A percentile compares a stretch with the other conserved stretches of the same genome.
Evolutionary conservation across 495 filamentous ascomycete genomes (phyloP).

Genomic region (Penicillium roqueforti): DNA sequence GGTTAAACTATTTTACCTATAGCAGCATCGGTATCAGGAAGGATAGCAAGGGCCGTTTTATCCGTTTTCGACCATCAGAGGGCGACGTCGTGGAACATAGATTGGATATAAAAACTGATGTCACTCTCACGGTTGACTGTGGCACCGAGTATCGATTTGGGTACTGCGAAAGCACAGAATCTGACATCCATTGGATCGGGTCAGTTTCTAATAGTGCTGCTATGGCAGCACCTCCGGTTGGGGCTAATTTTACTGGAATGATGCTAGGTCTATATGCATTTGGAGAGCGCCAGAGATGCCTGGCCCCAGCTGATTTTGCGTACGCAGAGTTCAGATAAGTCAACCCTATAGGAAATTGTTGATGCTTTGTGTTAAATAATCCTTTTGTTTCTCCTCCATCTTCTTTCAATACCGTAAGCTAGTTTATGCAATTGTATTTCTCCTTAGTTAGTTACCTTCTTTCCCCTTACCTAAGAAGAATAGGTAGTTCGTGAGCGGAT

Average conservation of each 20-base stretch:
- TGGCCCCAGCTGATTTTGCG: conserved; percentile 40
- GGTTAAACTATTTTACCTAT: conserved; percentile 42
- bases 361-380: too few relatives aligned
- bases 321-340: conserved; percentile 26
- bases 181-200: conserved; percentile 25
- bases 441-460: too few relatives aligned
- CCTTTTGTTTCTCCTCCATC: too few relatives aligned
- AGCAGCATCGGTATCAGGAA: conserved; percentile 34
- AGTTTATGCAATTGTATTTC: too few relatives aligned
- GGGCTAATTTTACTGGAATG: conserved; percentile 38
- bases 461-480: too few relatives aligned
- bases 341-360: too few relatives aligned
- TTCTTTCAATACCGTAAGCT: too few relatives aligned
- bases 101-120: conserved; percentile 7
- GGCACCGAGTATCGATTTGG: conserved; percentile 30
- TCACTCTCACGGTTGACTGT: conserved; percentile 27
- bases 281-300: conserved; percentile 36
- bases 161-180: conserved; percentile 16
- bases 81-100: conserved; percentile 12
- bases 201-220: conserved; percentile 25
- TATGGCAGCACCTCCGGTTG: conserved; percentile 31
- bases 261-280: conserved; percentile 46
- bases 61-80: conserved; percentile 24
- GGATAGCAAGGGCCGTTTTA: conserved; percentile 12
- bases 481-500: too few relatives aligned